Evolutionary conservation across 257 asterid genomes (phyloP).

Genomic region (Perilla frutescens): DNA sequence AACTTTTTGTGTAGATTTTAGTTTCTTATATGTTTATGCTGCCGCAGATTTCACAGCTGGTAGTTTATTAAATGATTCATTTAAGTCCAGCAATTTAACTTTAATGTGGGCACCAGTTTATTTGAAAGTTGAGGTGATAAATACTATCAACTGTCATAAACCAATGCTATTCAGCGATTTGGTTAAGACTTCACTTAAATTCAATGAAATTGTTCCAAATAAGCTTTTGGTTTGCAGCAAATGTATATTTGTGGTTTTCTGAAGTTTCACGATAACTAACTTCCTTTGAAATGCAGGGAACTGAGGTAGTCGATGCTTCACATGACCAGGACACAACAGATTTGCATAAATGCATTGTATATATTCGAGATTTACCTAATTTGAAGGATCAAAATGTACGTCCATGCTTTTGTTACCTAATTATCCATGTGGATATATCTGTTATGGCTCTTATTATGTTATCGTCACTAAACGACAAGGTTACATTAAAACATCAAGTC

Average conservation of each 20-base stretch:
- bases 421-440: constrained; percentile 12
- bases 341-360: constrained; percentile 80
- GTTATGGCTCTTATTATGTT: constrained; percentile 6
- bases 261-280: constrained; percentile 24
- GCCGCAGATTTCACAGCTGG: constrained; percentile 7
- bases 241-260: neutral
- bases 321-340: constrained; percentile 93
- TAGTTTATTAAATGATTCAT: constrained; percentile 12
- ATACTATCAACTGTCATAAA: neutral
- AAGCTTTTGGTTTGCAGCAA: constrained; percentile 13
- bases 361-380: constrained; percentile 55
- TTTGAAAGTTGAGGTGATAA: constrained; percentile 15
- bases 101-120: constrained; percentile 15
- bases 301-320: constrained; percentile 71
- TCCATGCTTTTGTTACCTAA: constrained; percentile 24
- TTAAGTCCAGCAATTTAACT: constrained; percentile 1
- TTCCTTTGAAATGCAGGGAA: constrained; percentile 68
- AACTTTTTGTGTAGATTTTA: neutral
- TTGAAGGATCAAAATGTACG: constrained; percentile 65
- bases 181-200: constrained; percentile 12
- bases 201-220: neutral
- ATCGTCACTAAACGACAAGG: neutral
- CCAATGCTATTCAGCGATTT: neutral
- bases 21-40: neutral
- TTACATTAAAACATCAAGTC: neutral